These are phyloP conservation scores for Candida sithepensis DNA, from an alignment of 805 yeast species.

Conservation along the genomic window DNA sequence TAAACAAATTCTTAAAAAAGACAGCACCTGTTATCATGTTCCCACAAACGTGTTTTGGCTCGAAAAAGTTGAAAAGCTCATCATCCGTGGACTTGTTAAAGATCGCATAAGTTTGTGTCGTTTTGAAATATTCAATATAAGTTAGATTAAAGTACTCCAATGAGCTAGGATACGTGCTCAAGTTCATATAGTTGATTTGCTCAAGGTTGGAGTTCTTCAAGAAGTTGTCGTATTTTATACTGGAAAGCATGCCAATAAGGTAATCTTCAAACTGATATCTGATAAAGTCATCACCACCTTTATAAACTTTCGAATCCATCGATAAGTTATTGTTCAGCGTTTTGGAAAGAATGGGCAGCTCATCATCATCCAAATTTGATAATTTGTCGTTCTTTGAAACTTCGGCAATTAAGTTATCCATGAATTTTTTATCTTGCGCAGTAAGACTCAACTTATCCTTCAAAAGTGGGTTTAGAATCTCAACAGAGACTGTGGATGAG, in stretches of 20 bases:
- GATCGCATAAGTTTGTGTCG: constrained; percentile 49
- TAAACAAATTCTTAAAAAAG: constrained; percentile 10
- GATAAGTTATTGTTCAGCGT: constrained; percentile 32
- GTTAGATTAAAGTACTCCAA: constrained; percentile 23
- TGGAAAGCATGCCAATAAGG: constrained; percentile 67
- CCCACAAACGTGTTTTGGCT: constrained; percentile 29
- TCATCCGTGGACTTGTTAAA: constrained; percentile 61
- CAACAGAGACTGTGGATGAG: constrained; percentile 31
- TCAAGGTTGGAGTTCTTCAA: constrained; percentile 32
- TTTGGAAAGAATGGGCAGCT: constrained; percentile 32
- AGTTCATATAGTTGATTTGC: constrained; percentile 15
- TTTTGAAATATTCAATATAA: constrained; percentile 52
- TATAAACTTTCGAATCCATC: constrained; percentile 39
- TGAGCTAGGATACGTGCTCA: constrained; percentile 19
- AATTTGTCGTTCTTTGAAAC: constrained; percentile 38
- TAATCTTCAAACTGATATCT: constrained; percentile 90
- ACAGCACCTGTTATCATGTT: constrained; percentile 1
- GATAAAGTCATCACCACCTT: constrained; percentile 84
- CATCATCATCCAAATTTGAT: constrained; percentile 9
- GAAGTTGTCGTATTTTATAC: constrained; percentile 67
- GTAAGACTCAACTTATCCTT: constrained; percentile 44
- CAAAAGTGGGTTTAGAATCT: constrained; percentile 42
- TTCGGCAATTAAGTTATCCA: constrained; percentile 49
- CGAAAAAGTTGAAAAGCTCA: constrained; percentile 51
- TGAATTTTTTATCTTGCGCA: constrained; percentile 71